Percentiles rank a stretch among this genome's conserved stretches.
phyloP scores from a whole-genome alignment of 2,329 filamentous ascomycete genomes.

The Onygenales sp. region DNA sequence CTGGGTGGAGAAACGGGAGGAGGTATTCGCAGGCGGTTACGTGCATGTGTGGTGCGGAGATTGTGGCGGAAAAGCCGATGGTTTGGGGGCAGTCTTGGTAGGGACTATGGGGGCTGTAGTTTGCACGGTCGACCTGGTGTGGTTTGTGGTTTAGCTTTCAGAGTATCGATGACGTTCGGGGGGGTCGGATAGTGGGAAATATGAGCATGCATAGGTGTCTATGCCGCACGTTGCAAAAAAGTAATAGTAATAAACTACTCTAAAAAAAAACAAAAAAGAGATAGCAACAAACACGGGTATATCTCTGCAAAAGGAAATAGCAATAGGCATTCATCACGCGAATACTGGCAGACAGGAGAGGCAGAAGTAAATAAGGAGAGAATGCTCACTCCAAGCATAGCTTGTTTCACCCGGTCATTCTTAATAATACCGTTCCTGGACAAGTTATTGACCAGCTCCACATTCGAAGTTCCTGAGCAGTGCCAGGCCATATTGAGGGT shows the following conservation, averaged over 20 bases:
- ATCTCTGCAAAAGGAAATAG: too few species aligned
- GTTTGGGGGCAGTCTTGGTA: constrained; percentile 66
- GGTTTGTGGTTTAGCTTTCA: not conserved
- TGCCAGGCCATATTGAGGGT: constrained; percentile 72
- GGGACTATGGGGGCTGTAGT: constrained; percentile 64
- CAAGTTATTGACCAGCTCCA: constrained; percentile 69
- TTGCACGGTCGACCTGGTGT: constrained; percentile 70
- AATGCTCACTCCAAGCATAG: constrained; percentile 59
- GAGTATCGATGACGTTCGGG: too few species aligned
- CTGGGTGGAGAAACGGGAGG: constrained; percentile 46
- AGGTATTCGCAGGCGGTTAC: constrained; percentile 55
- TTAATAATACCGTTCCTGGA: constrained; percentile 62
- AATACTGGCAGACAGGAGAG: too few species aligned
- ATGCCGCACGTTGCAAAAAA: too few species aligned
- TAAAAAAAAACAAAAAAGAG: too few species aligned
- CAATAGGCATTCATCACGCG: too few species aligned
- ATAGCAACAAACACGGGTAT: too few species aligned
- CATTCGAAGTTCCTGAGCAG: constrained; percentile 66
- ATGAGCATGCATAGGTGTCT: too few species aligned
- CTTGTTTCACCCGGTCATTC: constrained; percentile 61
- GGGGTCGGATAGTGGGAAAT: not conserved
- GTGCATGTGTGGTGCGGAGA: constrained; percentile 67
- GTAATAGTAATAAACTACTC: too few species aligned
- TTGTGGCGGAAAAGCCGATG: constrained; percentile 60
- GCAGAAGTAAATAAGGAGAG: not conserved